Conservation (phyloP, 139 green algal genomes). For the Coelastrella sp. region DNA sequence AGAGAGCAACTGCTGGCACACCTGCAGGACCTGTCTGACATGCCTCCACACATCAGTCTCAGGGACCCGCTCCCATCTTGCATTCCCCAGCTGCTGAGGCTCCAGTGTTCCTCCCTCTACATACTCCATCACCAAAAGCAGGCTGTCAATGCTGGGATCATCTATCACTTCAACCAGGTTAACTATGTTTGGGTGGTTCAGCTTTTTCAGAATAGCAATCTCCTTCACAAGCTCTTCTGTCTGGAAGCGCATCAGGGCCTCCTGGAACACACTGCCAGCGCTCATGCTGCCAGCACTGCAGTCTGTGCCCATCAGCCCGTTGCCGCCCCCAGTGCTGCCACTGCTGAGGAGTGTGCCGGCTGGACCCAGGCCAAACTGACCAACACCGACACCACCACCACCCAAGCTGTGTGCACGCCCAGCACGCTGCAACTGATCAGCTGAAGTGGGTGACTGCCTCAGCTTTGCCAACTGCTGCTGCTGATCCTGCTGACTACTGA, state of each 20-base stretch:
- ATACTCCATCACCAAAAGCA: constrained; percentile 77
- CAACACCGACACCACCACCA: neutral
- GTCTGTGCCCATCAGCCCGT: constrained; percentile 28
- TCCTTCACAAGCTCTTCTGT: constrained; percentile 61
- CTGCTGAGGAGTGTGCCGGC: constrained; percentile 23
- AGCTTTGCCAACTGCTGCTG: constrained; percentile 11
- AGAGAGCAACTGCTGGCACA: neutral
- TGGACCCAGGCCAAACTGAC: neutral
- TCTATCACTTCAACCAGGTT: constrained; percentile 71
- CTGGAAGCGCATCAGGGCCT: constrained; percentile 43
- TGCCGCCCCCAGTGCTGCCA: constrained; percentile 10
- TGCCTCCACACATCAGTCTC: constrained; percentile 55
- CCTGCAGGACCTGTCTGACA: constrained; percentile 52
- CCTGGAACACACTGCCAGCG: constrained; percentile 42
- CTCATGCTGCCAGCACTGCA: constrained; percentile 35
- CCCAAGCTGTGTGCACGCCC: neutral
- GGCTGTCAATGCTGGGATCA: constrained; percentile 62
- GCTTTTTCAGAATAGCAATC: constrained; percentile 75
- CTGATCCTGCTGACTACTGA: constrained; percentile 1
- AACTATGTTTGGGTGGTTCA: constrained; percentile 72
- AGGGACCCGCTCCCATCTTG: constrained; percentile 49
- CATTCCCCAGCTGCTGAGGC: constrained; percentile 23
- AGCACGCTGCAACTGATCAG: neutral
- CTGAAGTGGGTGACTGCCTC: neutral
- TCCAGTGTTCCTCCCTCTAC: constrained; percentile 64